Evolutionary conservation across 441 rosid species (phyloP).

Genomic region (Metrosideros polymorpha): DNA sequence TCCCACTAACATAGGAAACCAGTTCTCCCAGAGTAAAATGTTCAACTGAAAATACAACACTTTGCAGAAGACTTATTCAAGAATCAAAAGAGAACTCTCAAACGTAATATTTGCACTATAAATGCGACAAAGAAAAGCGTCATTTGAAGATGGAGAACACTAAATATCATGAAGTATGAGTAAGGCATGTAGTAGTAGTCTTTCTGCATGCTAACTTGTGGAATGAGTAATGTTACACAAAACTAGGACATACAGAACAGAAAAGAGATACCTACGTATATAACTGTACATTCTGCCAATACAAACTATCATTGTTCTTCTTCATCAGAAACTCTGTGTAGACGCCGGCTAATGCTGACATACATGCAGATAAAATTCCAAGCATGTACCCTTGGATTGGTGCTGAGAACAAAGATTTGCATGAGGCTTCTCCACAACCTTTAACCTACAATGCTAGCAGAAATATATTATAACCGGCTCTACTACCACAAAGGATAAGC

Average conservation of each 20-base stretch:
- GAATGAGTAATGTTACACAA: background rate
- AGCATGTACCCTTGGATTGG: constrained; percentile 71
- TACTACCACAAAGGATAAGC: background rate
- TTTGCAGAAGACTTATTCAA: background rate
- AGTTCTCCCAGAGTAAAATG: background rate
- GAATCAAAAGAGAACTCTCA: background rate
- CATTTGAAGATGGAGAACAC: background rate
- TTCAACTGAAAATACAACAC: background rate
- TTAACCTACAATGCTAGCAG: constrained; percentile 36
- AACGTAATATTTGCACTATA: background rate
- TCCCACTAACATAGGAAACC: background rate
- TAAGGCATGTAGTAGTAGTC: background rate
- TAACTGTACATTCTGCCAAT: constrained; percentile 85
- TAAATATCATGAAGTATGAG: background rate
- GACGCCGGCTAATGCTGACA: constrained; percentile 75
- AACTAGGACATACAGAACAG: constrained; percentile 7
- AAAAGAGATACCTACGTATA: constrained; percentile 64
- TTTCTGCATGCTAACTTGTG: background rate
- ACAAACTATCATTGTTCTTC: constrained; percentile 73
- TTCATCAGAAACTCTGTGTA: constrained; percentile 85
- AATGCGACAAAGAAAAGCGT: background rate
- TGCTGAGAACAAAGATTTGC: constrained; percentile 68
- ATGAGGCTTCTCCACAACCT: constrained; percentile 68
- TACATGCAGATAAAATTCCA: constrained; percentile 63
- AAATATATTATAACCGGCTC: background rate